Percentiles rank a stretch among this genome's conserved stretches.
Evolutionary conservation across 371 early-diverging fungal species (phyloP).

Genomic region (Rhizopus sp.): DNA sequence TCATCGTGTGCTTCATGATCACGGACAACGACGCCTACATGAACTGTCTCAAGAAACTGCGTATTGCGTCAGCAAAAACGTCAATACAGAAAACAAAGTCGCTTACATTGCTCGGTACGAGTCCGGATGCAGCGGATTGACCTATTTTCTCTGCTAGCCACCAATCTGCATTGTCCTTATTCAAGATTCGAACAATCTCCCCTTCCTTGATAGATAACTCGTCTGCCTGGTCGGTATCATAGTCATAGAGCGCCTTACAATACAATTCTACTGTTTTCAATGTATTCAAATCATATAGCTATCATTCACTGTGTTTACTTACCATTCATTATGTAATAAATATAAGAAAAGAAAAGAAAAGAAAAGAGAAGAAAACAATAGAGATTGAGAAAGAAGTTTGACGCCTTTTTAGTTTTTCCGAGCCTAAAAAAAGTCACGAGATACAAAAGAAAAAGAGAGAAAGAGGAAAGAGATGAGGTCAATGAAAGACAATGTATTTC

Average conservation of each 20-base stretch:
- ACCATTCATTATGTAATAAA: neutral
- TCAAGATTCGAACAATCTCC: constrained; percentile 55
- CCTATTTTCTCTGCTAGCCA: constrained; percentile 61
- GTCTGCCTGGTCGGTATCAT: constrained; percentile 57
- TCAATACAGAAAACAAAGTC: constrained; percentile 1
- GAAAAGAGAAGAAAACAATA: neutral
- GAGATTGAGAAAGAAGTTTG: neutral
- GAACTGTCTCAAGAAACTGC: constrained; percentile 19
- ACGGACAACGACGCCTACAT: neutral
- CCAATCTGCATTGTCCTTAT: constrained; percentile 59
- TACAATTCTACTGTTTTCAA: constrained; percentile 12
- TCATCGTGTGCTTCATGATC: constrained; percentile 1
- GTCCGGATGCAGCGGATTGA: constrained; percentile 43
- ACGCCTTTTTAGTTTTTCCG: neutral
- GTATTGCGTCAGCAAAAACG: constrained; percentile 2
- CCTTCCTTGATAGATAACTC: constrained; percentile 57
- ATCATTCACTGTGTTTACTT: neutral
- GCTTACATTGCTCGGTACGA: constrained; percentile 72
- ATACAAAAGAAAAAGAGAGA: neutral
- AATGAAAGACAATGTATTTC: no score
- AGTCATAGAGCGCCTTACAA: constrained; percentile 39
- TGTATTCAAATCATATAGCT: neutral
- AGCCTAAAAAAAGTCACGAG: neutral
- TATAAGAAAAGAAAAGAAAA: neutral
- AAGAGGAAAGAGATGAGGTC: no score